Conservation (phyloP, 163 green algal genomes). For the Scenedesmus sp. region DNA sequence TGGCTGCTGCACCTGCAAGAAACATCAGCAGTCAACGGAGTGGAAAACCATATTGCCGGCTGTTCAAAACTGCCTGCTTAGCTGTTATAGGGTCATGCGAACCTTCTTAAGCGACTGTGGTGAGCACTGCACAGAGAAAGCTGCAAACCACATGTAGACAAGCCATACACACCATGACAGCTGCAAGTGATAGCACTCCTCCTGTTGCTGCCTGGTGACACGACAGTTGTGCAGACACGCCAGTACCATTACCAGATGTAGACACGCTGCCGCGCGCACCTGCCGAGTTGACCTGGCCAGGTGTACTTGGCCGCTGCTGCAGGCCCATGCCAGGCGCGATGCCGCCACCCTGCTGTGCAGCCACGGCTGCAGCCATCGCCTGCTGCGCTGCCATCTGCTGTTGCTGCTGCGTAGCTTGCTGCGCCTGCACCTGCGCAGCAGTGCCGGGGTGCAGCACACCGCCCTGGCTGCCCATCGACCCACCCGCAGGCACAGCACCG, state of each 20-base stretch:
- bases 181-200: no score
- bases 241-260: neutral
- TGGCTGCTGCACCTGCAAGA: neutral
- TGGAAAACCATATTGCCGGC: no score
- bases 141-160: no score
- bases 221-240: neutral
- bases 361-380: conserved; percentile 24
- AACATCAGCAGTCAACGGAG: neutral
- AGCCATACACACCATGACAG: no score
- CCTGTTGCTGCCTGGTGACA: no score
- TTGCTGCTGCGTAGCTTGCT: conserved; percentile 49
- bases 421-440: conserved; percentile 33
- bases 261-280: neutral
- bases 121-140: no score
- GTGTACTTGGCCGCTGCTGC: conserved; percentile 46
- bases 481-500: neutral
- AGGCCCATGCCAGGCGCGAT: conserved; percentile 19
- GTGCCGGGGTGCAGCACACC: neutral
- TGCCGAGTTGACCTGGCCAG: conserved; percentile 46
- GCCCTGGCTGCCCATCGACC: conserved; percentile 8
- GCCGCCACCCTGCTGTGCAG: conserved; percentile 2
- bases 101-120: no score
- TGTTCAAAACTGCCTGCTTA: no score
- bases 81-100: no score
- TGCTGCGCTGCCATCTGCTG: conserved; percentile 47